phyloP scores from a whole-genome alignment of 2,329 filamentous ascomycete species.

The Penicillium brevicompactum region DNA sequence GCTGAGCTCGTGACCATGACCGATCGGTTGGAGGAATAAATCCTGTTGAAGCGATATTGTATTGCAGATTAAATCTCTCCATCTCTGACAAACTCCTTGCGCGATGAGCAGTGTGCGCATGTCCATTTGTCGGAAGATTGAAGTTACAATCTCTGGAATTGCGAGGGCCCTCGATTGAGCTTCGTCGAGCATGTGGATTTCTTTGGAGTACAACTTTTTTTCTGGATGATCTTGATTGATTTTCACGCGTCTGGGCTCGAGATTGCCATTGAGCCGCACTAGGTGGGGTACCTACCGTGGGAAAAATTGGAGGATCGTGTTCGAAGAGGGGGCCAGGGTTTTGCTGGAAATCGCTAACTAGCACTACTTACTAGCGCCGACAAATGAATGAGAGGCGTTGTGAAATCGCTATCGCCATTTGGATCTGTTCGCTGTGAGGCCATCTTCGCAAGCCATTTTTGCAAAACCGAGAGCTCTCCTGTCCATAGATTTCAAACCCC shows the following conservation, averaged over 20 bases:
- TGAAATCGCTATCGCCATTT: background rate
- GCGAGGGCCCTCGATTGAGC: background rate
- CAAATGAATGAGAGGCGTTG: background rate
- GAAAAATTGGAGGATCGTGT: background rate
- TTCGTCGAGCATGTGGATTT: background rate
- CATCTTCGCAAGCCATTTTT: too few species aligned
- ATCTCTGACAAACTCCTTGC: background rate
- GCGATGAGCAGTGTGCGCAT: slow-evolving; percentile 3
- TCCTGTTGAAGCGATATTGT: background rate
- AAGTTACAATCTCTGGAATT: slow-evolving; percentile 2
- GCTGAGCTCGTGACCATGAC: background rate
- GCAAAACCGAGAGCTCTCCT: too few species aligned
- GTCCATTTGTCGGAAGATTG: slow-evolving; percentile 4
- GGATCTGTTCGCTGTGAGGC: too few species aligned
- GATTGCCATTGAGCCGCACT: background rate
- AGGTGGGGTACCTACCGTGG: background rate
- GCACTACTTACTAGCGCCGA: background rate
- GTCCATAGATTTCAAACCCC: too few species aligned
- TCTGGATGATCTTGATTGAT: background rate
- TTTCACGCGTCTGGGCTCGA: background rate
- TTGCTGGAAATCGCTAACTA: too few species aligned
- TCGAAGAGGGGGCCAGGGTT: background rate
- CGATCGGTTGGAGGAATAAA: background rate
- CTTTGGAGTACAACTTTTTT: background rate
- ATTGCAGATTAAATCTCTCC: background rate